Evolutionary conservation across 169 alveolate species (phyloP), one percentile per base, ranked within the genome.

Genomic region (Plasmodium fragile): DNA sequence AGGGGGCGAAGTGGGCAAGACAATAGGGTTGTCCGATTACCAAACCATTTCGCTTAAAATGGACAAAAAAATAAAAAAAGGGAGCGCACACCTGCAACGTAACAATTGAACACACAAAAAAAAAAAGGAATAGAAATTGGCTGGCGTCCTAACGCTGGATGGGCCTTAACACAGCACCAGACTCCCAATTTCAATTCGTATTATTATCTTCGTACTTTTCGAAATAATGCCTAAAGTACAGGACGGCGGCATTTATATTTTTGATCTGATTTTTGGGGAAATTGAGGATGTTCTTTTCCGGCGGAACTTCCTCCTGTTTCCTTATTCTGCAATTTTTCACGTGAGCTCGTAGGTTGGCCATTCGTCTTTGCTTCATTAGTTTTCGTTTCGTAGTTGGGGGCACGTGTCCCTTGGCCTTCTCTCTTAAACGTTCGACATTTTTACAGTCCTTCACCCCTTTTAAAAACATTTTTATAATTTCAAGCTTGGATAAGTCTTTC

Each of bases 321-420:
- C 77, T 72, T 18, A 90, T 79, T 90, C 92, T 90, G n/a, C 49
- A 32, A 36, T 79, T 90, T 80, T 80, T 90, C 25, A 90, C 59
- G 53, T 90, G 94, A n/a, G 82, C 78, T 69, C 92, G 45, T 25
- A 90, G 69, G 55, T 90, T 90, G 36, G 73, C 55, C 94, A 90
- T 90, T 90, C 94, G 65, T 90, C 72, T 80, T 80, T 90, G 94
- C 55, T 90, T 90, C 94, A 90, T 90, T 41, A 90, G 70, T 80
- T 90, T 90, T 81, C 94, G 22, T 36, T 70, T 90, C 0, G 94
- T 90, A 22, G 84, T 80, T 25, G 84, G 90, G 6, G 94, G 94
- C 25, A 90, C 92, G 45, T 90, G 89, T 13, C 94, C 94, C 82
- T 80, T 90, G 4, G 75, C 22, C 59, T 70, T 90, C 73, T 90